Base-by-base conservation (phyloP, 1,284 basidiomycete species). In the Ustilago nuda region DNA sequence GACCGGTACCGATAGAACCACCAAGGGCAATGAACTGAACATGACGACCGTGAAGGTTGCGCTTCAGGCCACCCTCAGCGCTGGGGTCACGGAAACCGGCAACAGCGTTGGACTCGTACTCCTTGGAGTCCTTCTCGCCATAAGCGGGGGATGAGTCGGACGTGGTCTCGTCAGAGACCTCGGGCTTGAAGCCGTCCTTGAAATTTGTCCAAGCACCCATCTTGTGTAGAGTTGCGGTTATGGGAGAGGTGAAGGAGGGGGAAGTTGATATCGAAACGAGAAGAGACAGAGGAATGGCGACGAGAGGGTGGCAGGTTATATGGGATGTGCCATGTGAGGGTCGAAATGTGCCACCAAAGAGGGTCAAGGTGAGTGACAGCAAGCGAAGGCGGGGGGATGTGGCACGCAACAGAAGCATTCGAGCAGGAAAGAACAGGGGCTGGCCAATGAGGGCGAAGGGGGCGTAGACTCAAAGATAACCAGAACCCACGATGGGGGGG, bases 1-100 rank as follows among this genome's bases (percentile, higher is more conserved):
- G 79, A 86, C 88, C 89, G 46, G 88, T 89, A 57, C 88, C 88
- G 74, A 89, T 89, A 23, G 87, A 87, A 45, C 80, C 80, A 61
- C 80, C 80, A 32, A 81, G 74, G 27, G 80, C 80, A 43, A 81
- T 81, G 51, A 81, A 78, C 74, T 84, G 83, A 50, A 84, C 82
- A 52, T 84, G 83, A 52, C 83, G 77, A 23, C 77, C 76, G 4
- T 46, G 45, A 27, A 84, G 78, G 19, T 61, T 53, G 12, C 80
- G 77, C 73, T 84, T 84, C 13, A 84, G 72, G n/a, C 72, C 79
- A 12, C 36, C 57, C 3, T 72, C 66, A 17, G 33, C 51, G 23
- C 56, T 41, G 35, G 74, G 61, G 56, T 64, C 58, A 59, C 62
- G 65, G 69, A 76, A 76, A 9, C 73, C 73, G 27, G 67, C 68